Base-by-base conservation (phyloP, 176 grass and related monocot genomes). In the Alloteropsis semialata region DNA sequence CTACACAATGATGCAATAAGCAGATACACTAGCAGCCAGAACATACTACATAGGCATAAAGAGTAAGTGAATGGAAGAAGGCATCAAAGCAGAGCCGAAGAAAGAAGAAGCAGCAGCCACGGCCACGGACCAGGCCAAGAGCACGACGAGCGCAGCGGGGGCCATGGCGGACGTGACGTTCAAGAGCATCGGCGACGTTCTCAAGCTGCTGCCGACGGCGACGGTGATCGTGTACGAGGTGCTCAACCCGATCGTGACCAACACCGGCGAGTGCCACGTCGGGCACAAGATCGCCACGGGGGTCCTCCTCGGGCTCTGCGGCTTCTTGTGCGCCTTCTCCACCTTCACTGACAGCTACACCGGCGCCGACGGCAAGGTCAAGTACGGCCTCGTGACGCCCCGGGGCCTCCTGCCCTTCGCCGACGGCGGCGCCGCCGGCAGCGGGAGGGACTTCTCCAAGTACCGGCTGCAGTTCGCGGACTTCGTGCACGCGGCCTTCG, bases 191-290 rank as follows among this genome's bases (percentile, higher is more conserved):
- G 87, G 81, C 68, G 83, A 92, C 88, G 84, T 95, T 82, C 84
- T 95, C 13, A 87, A 88, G 84, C 81, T 95, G 81, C 87, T 92
- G 32, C 90, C 92, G 44, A 92, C 84, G 69, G 85, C 84, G 51
- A 95, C 93, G 28, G 87, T 92, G 12, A 90, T 96, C 78, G 65
- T 88, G 59, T 92, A 88, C 85, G 79, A 96, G 87, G 89, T 96
- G 71, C 81, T 96, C 19, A 90, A 27, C 54, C 90, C 90, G 21
- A 80, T 96, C 57, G 69, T 91, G 19, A 96, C 93, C 63, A 92
- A 87, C 82, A 16, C 76, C 25, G 93, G 93, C 56, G 25, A 51
- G 18, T 92, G 93, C 76, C 22, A 29, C 66, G 78, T 74, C 44
- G 69, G 69, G 1, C 82, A 92, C 83, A 91, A 87, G 85, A 59